Percentiles rank a stretch among this genome's conserved stretches.
These are phyloP conservation scores for Mimosa bimucronata DNA, from an alignment of 306 rosid species.

Conservation along the genomic window DNA sequence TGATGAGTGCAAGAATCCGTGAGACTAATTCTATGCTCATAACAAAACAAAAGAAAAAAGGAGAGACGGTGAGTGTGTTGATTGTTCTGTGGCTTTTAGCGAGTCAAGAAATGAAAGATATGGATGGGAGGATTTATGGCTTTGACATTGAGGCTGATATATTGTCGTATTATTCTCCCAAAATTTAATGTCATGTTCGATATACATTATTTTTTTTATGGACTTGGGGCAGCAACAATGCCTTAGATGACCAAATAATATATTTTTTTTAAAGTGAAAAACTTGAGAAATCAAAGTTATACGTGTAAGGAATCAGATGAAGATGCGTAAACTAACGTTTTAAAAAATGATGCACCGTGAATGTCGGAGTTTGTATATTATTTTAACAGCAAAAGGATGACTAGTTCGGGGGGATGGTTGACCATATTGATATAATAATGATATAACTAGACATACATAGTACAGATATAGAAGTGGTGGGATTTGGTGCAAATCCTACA, in stretches of 20 bases:
- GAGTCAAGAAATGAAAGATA: slow-evolving; percentile 33
- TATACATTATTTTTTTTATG: background rate
- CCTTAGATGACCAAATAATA: background rate
- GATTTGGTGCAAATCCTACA: slow-evolving; percentile 9
- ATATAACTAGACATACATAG: background rate
- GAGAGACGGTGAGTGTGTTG: background rate
- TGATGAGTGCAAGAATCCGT: background rate
- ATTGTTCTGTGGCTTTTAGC: slow-evolving; percentile 34
- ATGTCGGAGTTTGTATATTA: slow-evolving; percentile 30
- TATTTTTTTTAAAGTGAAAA: background rate
- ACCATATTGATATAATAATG: background rate
- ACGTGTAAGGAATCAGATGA: background rate
- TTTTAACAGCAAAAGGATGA: background rate
- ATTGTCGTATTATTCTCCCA: background rate
- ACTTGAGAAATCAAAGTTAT: background rate
- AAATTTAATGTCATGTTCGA: background rate
- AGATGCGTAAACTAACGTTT: background rate
- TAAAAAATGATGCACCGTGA: slow-evolving; percentile 34
- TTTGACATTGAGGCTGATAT: slow-evolving; percentile 40
- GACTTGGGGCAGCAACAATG: background rate
- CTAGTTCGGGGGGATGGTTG: slow-evolving; percentile 12
- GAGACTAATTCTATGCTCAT: slow-evolving; percentile 3
- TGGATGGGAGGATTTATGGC: slow-evolving; percentile 31
- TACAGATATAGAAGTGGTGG: background rate
- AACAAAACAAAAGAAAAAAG: background rate